These are phyloP conservation scores for Mucor saturninus DNA, from an alignment of 371 early-diverging fungal species.

Conservation along the genomic window DNA sequence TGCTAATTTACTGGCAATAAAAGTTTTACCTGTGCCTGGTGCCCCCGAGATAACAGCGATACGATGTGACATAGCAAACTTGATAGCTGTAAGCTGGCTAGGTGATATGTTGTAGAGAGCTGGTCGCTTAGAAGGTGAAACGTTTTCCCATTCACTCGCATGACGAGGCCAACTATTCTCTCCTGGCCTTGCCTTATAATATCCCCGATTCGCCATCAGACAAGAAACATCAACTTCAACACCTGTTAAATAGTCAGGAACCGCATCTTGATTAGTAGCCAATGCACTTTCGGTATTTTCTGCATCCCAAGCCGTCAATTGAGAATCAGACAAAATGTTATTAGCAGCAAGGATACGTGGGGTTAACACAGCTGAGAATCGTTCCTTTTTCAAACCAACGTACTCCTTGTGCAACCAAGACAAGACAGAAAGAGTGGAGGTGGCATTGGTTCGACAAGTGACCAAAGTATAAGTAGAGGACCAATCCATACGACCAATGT, in stretches of 20 bases:
- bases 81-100: slow-evolving; percentile 39
- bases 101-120: slow-evolving; percentile 37
- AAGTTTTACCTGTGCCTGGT: slow-evolving; percentile 51
- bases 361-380: slow-evolving; percentile 17
- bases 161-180: slow-evolving; percentile 34
- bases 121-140: slow-evolving; percentile 13
- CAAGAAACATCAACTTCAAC: slow-evolving; percentile 36
- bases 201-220: slow-evolving; percentile 22
- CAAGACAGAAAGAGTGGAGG: slow-evolving; percentile 25
- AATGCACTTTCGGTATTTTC: background rate
- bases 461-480: slow-evolving; percentile 28
- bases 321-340: background rate
- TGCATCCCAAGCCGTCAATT: slow-evolving; percentile 10
- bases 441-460: slow-evolving; percentile 24
- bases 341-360: slow-evolving; percentile 21
- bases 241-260: slow-evolving; percentile 35
- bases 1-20: slow-evolving; percentile 38
- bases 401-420: slow-evolving; percentile 27
- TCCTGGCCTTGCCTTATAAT: slow-evolving; percentile 14
- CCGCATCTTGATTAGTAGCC: slow-evolving; percentile 9
- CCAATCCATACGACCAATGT: slow-evolving; percentile 21
- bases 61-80: slow-evolving; percentile 40
- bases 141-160: slow-evolving; percentile 6
- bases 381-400: slow-evolving; percentile 14
- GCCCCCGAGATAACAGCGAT: slow-evolving; percentile 42